Percentiles rank a stretch among this genome's conserved stretches.
phyloP scores from a whole-genome alignment of 2,329 filamentous ascomycete genomes.

The Neonectria neomacrospora region DNA sequence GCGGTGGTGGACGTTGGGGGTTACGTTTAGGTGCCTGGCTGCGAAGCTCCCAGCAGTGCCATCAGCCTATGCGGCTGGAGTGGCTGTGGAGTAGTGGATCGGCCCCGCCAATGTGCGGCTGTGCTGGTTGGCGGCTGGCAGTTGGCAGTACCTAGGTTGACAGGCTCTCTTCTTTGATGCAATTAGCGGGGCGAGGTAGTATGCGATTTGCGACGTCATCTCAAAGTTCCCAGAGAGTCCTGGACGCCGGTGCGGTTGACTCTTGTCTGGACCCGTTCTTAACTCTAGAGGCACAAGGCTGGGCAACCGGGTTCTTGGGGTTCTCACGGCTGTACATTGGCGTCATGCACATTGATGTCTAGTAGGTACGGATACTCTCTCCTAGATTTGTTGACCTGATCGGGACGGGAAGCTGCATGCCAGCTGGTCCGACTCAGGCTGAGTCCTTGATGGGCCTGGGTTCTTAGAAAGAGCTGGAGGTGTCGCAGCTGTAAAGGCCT shows the following conservation, averaged over 20 bases:
- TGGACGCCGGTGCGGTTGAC: background rate
- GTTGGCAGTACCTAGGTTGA: constrained; percentile 8
- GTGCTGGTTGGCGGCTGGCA: constrained; percentile 15
- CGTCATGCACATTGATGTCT: background rate
- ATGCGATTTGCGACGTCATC: constrained; percentile 24
- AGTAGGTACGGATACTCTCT: background rate
- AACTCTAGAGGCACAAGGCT: background rate
- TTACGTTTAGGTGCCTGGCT: constrained; percentile 45
- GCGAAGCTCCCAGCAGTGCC: constrained; percentile 41
- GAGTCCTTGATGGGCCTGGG: background rate
- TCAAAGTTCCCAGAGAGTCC: background rate
- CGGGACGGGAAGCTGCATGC: background rate
- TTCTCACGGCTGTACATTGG: background rate
- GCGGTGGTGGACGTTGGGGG: constrained; percentile 40
- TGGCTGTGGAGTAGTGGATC: constrained; percentile 37
- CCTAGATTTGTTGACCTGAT: background rate
- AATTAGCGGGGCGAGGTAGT: constrained; percentile 22
- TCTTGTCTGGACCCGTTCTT: background rate
- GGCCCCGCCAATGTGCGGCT: constrained; percentile 37
- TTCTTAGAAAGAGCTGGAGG: background rate
- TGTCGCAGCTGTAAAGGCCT: background rate
- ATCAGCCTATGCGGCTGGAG: constrained; percentile 36
- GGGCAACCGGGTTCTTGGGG: no score
- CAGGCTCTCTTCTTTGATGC: constrained; percentile 16
- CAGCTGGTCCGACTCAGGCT: background rate